Percentiles rank a stretch among this genome's conserved stretches.
Evolutionary conservation across 2,329 filamentous ascomycete genomes (phyloP).

Genomic region (Huntiella savannae): DNA sequence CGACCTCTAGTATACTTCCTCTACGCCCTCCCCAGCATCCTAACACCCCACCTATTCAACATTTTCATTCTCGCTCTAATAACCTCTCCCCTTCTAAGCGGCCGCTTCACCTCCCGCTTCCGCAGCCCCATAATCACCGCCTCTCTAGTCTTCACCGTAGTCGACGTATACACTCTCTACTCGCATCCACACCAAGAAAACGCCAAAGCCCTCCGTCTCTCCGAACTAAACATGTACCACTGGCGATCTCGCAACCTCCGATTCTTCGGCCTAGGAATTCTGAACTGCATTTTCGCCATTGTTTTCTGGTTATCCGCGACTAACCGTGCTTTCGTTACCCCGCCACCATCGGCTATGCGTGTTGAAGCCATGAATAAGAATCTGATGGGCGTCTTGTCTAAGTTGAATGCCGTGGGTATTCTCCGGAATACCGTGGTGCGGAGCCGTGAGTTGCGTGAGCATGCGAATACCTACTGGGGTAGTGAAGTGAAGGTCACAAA

Average conservation of each 20-base stretch:
- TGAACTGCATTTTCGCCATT: slow-evolving; percentile 45
- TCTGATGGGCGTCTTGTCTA: slow-evolving; percentile 42
- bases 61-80: slow-evolving; percentile 50
- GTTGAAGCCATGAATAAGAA: slow-evolving; percentile 38
- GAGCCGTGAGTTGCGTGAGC: slow-evolving; percentile 49
- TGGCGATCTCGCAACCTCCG: slow-evolving; percentile 50
- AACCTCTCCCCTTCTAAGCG: slow-evolving; percentile 50
- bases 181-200: slow-evolving; percentile 50
- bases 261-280: slow-evolving; percentile 39
- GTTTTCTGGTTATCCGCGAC: slow-evolving; percentile 62
- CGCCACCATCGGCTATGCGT: slow-evolving; percentile 43
- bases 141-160: slow-evolving; percentile 34
- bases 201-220: slow-evolving; percentile 37
- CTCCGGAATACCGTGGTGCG: slow-evolving; percentile 62
- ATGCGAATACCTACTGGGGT: slow-evolving; percentile 57
- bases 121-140: slow-evolving; percentile 48
- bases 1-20: slow-evolving; percentile 53
- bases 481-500: slow-evolving; percentile 55
- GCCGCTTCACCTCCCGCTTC: slow-evolving; percentile 46
- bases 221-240: slow-evolving; percentile 50
- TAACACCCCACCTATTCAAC: slow-evolving; percentile 66
- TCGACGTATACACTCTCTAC: slow-evolving; percentile 47
- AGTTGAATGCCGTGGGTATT: slow-evolving; percentile 53
- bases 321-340: slow-evolving; percentile 53
- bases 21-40: slow-evolving; percentile 57